Conservation (phyloP, 2,329 filamentous ascomycete genomes). For the Thyridium curvatum region DNA sequence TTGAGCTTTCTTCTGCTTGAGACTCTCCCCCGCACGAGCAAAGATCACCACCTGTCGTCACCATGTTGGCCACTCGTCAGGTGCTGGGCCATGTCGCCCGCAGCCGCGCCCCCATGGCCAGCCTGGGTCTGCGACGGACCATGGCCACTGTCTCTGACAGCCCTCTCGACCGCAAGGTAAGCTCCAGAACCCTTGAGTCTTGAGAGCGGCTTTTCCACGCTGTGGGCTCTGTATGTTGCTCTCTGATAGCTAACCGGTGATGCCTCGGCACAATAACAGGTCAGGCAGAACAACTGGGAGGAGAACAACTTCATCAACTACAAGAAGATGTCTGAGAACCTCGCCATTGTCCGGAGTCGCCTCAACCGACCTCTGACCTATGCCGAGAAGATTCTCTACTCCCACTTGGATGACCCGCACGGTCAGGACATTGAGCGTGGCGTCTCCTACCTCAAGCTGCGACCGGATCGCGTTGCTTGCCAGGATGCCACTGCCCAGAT, state of each 20-base stretch:
- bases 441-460: constrained; percentile 90
- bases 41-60: constrained; percentile 24
- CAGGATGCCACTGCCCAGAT: constrained; percentile 99
- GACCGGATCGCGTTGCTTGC: constrained; percentile 95
- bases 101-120: constrained; percentile 49
- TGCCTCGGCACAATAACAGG: constrained; percentile 29
- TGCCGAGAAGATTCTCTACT: constrained; percentile 98
- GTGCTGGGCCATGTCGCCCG: constrained; percentile 59
- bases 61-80: constrained; percentile 67
- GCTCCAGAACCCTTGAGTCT: too few species aligned
- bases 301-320: constrained; percentile 98
- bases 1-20: constrained; percentile 17
- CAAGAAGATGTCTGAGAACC: constrained; percentile 98
- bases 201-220: too few species aligned
- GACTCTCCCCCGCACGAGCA: constrained; percentile 9
- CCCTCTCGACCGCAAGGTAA: constrained; percentile 82
- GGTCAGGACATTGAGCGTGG: constrained; percentile 95
- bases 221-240: too few species aligned
- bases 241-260: constrained; percentile 9
- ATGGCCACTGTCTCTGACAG: constrained; percentile 84
- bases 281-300: constrained; percentile 96
- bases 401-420: constrained; percentile 94
- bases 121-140: constrained; percentile 57
- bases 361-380: constrained; percentile 91
- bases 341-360: constrained; percentile 79